These are phyloP conservation scores for Epichloe festucae DNA, from an alignment of 2,329 filamentous ascomycete species.

Conservation along the genomic window DNA sequence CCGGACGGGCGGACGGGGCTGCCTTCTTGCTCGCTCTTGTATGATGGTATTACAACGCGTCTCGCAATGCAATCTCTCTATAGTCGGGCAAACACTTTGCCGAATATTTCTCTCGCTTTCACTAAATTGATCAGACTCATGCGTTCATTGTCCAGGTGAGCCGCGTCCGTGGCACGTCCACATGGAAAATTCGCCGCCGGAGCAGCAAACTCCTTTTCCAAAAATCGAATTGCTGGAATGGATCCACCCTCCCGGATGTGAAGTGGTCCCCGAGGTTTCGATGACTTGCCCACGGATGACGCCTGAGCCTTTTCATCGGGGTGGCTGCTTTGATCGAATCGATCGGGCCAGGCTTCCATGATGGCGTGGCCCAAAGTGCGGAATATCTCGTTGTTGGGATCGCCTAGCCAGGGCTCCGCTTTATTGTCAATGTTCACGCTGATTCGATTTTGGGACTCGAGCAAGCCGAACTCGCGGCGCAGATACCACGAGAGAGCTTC, in stretches of 20 bases:
- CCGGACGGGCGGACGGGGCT: not conserved
- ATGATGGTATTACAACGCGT: not conserved
- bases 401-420: conserved; percentile 92
- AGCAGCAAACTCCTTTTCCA: conserved; percentile 87
- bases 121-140: conserved; percentile 75
- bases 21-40: conserved; percentile 1
- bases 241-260: conserved; percentile 94
- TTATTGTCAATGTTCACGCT: conserved; percentile 79
- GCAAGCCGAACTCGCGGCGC: conserved; percentile 52
- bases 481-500: conserved; percentile 55
- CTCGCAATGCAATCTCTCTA: conserved; percentile 10
- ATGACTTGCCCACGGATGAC: conserved; percentile 1
- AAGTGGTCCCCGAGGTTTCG: conserved; percentile 49
- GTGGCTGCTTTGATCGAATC: conserved; percentile 19
- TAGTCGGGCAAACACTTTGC: conserved; percentile 64
- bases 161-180: conserved; percentile 85
- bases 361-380: conserved; percentile 77
- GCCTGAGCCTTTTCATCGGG: conserved; percentile 5
- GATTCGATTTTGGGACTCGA: conserved; percentile 71
- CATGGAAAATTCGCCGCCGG: conserved; percentile 88
- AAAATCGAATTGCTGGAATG: conserved; percentile 84
- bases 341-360: conserved; percentile 66
- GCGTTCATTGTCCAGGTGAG: conserved; percentile 93
- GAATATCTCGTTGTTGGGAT: conserved; percentile 84
- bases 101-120: conserved; percentile 87